phyloP scores from a whole-genome alignment of 1,139 yeast species.

The Geotrichum phurueaensis region DNA sequence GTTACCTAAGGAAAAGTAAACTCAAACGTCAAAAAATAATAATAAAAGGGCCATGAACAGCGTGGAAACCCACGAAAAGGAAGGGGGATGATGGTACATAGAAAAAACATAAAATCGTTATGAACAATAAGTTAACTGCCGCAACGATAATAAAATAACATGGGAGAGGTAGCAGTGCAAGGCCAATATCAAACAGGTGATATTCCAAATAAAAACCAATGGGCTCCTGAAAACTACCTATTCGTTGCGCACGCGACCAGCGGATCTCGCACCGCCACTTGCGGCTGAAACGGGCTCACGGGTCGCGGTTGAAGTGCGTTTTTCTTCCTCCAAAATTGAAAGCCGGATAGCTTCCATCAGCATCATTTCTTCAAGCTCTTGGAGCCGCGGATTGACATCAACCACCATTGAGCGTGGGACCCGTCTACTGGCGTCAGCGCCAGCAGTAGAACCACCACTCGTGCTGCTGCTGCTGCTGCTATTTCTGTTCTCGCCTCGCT shows the following conservation, averaged over 20 bases:
- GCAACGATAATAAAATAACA: background rate
- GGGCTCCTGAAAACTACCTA: background rate
- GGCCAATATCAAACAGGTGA: too few relatives aligned
- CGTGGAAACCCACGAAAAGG: too few relatives aligned
- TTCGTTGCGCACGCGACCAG: background rate
- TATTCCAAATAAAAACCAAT: background rate
- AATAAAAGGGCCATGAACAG: too few relatives aligned
- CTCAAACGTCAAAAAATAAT: too few relatives aligned
- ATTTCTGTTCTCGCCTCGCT: background rate
- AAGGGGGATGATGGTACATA: too few relatives aligned
- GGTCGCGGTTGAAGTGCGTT: background rate
- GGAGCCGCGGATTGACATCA: conserved; percentile 8
- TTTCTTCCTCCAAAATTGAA: conserved; percentile 62
- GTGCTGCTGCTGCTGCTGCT: background rate
- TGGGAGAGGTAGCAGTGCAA: too few relatives aligned
- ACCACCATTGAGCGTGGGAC: conserved; percentile 12
- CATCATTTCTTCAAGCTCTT: conserved; percentile 63
- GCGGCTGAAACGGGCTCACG: background rate
- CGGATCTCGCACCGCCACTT: background rate
- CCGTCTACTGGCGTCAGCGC: conserved; percentile 3
- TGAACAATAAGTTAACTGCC: background rate
- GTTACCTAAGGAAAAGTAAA: background rate
- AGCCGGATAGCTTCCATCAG: conserved; percentile 75
- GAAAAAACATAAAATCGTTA: too few relatives aligned
- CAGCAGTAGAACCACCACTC: background rate